These are phyloP conservation scores for Fusarium paranaense DNA, from an alignment of 2,329 filamentous ascomycete species.

Conservation along the genomic window DNA sequence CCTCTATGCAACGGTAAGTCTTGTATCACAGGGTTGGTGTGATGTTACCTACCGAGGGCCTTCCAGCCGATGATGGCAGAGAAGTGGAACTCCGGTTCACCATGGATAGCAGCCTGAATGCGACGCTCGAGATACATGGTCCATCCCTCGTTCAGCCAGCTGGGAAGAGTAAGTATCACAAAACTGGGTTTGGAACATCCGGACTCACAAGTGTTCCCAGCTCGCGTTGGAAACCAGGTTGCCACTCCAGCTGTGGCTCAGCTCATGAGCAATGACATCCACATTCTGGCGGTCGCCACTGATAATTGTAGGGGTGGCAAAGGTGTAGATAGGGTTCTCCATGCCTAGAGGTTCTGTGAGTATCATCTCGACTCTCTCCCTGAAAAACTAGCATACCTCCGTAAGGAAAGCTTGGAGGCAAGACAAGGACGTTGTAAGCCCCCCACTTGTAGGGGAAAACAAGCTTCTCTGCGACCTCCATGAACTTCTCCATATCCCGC, in stretches of 20 bases:
- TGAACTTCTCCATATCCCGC: constrained; percentile 89
- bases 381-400: constrained; percentile 67
- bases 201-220: constrained; percentile 81
- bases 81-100: constrained; percentile 89
- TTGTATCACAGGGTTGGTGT: not conserved
- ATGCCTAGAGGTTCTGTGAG: constrained; percentile 64
- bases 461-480: constrained; percentile 83
- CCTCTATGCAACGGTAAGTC: constrained; percentile 60
- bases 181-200: not conserved
- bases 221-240: constrained; percentile 84
- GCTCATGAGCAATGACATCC: constrained; percentile 93
- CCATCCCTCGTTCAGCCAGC: constrained; percentile 85
- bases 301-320: constrained; percentile 94
- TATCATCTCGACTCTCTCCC: not conserved
- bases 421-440: constrained; percentile 91
- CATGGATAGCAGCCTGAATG: constrained; percentile 81
- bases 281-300: constrained; percentile 92
- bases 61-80: constrained; percentile 98
- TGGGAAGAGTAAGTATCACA: constrained; percentile 42
- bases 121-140: constrained; percentile 94
- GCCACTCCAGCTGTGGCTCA: constrained; percentile 85
- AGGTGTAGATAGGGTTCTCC: constrained; percentile 96
- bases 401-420: constrained; percentile 92
- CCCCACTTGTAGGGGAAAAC: constrained; percentile 95
- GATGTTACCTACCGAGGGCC: constrained; percentile 67